Percentiles rank a stretch among this genome's conserved stretches.
phyloP scores from a whole-genome alignment of 441 rosid genomes.

The Capsella rubella region DNA sequence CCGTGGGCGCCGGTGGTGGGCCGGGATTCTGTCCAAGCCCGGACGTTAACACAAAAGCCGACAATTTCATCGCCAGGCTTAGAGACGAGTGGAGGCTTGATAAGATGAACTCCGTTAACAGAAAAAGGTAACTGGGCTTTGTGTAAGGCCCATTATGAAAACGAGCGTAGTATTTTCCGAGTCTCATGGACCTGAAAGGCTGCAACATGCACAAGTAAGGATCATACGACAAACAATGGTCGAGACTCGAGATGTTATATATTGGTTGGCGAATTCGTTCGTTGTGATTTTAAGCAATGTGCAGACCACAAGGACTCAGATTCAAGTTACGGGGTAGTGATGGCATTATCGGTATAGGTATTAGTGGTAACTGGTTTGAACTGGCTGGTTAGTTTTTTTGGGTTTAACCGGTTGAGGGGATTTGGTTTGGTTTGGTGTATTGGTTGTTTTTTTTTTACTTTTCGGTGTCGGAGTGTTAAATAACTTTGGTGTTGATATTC shows the following conservation, averaged over 20 bases:
- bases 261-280: slow-evolving; percentile 5
- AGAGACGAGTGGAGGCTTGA: slow-evolving; percentile 79
- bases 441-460: not conserved
- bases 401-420: slow-evolving; percentile 19
- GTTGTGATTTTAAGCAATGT: slow-evolving; percentile 6
- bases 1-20: slow-evolving; percentile 24
- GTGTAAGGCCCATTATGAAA: slow-evolving; percentile 23
- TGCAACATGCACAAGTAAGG: slow-evolving; percentile 1
- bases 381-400: slow-evolving; percentile 33
- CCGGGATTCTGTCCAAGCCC: slow-evolving; percentile 72
- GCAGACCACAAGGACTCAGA: not conserved
- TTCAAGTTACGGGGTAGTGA: not conserved
- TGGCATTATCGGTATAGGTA: slow-evolving; percentile 21
- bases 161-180: not conserved
- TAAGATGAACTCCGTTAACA: slow-evolving; percentile 68
- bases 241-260: too few species aligned
- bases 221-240: not conserved
- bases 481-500: slow-evolving; percentile 20
- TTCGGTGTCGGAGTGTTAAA: not conserved
- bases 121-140: slow-evolving; percentile 50
- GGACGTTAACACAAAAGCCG: slow-evolving; percentile 83
- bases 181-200: not conserved
- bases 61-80: slow-evolving; percentile 76
- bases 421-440: slow-evolving; percentile 35
- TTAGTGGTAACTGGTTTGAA: not conserved